phyloP scores from a whole-genome alignment of 352 stramenopile species.

The Phytopythium aichiense region DNA sequence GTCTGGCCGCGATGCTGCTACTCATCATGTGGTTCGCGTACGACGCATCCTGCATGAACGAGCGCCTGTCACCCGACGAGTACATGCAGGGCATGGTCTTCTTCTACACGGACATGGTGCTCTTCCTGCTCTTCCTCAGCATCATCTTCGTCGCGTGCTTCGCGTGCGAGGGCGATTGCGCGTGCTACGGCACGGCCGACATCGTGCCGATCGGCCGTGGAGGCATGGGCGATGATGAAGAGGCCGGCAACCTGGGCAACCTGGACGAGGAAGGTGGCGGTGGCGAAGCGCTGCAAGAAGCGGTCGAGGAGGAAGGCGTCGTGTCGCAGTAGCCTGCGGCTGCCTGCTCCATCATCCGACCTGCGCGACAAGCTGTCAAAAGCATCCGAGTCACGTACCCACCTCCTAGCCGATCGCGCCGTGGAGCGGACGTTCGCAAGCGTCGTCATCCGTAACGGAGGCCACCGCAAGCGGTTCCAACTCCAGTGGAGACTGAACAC shows the following conservation, averaged over 20 bases:
- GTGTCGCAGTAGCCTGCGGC: neutral
- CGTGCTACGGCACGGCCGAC: conserved; percentile 67
- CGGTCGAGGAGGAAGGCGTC: conserved; percentile 1
- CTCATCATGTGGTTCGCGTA: conserved; percentile 84
- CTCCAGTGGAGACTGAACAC: too few species aligned
- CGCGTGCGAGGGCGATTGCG: conserved; percentile 70
- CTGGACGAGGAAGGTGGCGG: conserved; percentile 21
- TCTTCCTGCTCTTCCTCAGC: conserved; percentile 73
- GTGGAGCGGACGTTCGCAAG: too few species aligned
- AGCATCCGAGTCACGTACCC: too few species aligned
- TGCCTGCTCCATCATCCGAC: neutral
- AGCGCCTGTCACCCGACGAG: conserved; percentile 67
- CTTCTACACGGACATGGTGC: conserved; percentile 82
- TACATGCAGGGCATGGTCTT: conserved; percentile 85
- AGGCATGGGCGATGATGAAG: conserved; percentile 14
- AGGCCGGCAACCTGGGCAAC: conserved; percentile 19
- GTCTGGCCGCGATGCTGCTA: conserved; percentile 47
- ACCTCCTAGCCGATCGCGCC: too few species aligned
- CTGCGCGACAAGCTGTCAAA: neutral
- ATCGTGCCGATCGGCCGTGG: conserved; percentile 45
- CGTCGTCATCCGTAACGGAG: too few species aligned
- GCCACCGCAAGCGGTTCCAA: too few species aligned
- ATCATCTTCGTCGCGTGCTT: conserved; percentile 79
- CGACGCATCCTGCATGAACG: conserved; percentile 75
- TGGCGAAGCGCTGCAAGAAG: conserved; percentile 10